These are phyloP conservation scores for Fusarium acutatum DNA, from an alignment of 2,329 filamentous ascomycete genomes.

Conservation along the genomic window DNA sequence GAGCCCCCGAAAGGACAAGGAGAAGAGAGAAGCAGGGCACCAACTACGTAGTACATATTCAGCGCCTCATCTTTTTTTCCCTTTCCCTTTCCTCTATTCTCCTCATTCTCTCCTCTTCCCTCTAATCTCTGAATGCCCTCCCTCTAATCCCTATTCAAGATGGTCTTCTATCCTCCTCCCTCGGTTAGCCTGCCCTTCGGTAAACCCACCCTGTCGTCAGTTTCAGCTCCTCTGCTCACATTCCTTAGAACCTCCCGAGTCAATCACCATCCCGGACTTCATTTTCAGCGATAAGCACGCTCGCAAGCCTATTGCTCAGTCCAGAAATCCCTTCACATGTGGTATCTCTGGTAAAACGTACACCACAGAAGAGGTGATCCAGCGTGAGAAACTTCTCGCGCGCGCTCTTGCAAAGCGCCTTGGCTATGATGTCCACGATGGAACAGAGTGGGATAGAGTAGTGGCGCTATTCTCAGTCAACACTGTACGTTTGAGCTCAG, in stretches of 20 bases:
- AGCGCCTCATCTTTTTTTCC: conserved; percentile 3
- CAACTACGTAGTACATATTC: conserved; percentile 14
- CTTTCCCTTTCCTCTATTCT: not conserved
- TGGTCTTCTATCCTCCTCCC: conserved; percentile 68
- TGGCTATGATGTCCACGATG: conserved; percentile 73
- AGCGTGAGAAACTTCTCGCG: conserved; percentile 73
- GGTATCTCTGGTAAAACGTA: conserved; percentile 76
- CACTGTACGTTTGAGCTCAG: conserved; percentile 61
- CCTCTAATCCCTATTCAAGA: conserved; percentile 31
- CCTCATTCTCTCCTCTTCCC: not conserved
- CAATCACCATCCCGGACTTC: conserved; percentile 78
- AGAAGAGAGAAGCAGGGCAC: not conserved
- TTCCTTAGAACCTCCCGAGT: conserved; percentile 70
- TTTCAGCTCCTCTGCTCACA: not conserved
- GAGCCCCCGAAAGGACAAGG: not conserved
- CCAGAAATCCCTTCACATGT: conserved; percentile 78
- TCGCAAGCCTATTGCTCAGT: conserved; percentile 68
- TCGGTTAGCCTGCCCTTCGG: conserved; percentile 67
- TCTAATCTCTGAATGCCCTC: not conserved
- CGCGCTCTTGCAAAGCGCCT: conserved; percentile 75
- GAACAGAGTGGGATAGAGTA: conserved; percentile 84
- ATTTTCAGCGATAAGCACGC: conserved; percentile 78
- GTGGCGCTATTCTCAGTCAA: conserved; percentile 81
- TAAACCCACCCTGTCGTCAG: conserved; percentile 43
- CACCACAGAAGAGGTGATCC: conserved; percentile 68